A percentile compares a stretch with the other conserved stretches of the same genome.
These are phyloP conservation scores for Staphylotrichum longicolle DNA, from an alignment of 495 filamentous ascomycete species.

Conservation along the genomic window DNA sequence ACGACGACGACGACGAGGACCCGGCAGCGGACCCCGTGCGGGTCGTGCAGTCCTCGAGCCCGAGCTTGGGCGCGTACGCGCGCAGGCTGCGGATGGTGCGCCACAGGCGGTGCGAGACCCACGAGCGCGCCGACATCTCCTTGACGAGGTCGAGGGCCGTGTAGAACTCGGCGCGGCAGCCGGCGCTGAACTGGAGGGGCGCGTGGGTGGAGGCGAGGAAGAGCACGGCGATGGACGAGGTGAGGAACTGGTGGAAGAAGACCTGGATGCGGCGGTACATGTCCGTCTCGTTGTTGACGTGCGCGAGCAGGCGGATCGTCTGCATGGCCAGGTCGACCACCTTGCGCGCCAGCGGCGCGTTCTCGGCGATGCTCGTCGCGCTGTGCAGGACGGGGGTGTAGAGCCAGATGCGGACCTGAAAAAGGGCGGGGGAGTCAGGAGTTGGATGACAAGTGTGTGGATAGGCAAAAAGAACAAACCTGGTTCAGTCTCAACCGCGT, in stretches of 20 bases:
- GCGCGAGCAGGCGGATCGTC: slow-evolving; percentile 70
- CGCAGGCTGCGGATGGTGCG: slow-evolving; percentile 75
- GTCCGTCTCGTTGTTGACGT: slow-evolving; percentile 74
- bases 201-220: slow-evolving; percentile 83
- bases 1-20: background rate
- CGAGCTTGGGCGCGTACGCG: slow-evolving; percentile 74
- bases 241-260: slow-evolving; percentile 84
- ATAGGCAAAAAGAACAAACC: slow-evolving; percentile 17
- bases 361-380: slow-evolving; percentile 69
- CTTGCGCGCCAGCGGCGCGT: slow-evolving; percentile 63
- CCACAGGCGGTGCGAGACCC: slow-evolving; percentile 78
- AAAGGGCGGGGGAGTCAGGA: background rate
- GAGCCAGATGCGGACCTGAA: slow-evolving; percentile 68
- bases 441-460: too few relatives aligned
- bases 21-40: background rate
- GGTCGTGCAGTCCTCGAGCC: slow-evolving; percentile 51
- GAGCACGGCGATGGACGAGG: slow-evolving; percentile 74
- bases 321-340: slow-evolving; percentile 78
- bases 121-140: slow-evolving; percentile 73
- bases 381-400: slow-evolving; percentile 80
- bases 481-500: slow-evolving; percentile 72
- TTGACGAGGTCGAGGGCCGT: slow-evolving; percentile 80
- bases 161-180: slow-evolving; percentile 81
- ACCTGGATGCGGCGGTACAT: slow-evolving; percentile 78
- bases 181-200: slow-evolving; percentile 68